phyloP scores from a whole-genome alignment of 169 alveolate genomes.

The Eimeria brunetti region DNA sequence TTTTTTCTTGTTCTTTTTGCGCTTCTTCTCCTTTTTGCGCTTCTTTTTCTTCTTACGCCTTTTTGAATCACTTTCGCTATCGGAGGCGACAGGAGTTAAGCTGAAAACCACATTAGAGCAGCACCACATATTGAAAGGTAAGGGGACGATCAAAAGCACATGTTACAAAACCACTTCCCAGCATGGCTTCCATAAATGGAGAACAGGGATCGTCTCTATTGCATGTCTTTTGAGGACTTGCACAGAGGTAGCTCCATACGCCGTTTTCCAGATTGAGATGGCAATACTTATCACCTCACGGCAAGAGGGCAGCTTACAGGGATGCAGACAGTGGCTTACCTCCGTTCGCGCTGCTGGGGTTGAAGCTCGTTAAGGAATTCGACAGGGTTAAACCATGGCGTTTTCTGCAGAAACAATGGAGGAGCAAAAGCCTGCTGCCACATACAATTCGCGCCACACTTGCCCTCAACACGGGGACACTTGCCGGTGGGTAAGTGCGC shows the following conservation, averaged over 20 bases:
- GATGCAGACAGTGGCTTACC: not conserved
- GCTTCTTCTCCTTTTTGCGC: conserved; percentile 22
- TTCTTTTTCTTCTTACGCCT: conserved; percentile 30
- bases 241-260: not conserved
- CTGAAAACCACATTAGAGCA: not conserved
- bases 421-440: not conserved
- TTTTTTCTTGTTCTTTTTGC: conserved; percentile 24
- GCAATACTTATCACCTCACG: not conserved
- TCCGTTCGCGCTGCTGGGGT: conserved; percentile 13
- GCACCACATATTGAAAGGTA: not conserved
- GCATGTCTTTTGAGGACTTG: not conserved
- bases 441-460: not conserved
- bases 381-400: conserved; percentile 73
- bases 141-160: not conserved
- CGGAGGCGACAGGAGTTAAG: conserved; percentile 71
- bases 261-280: not conserved
- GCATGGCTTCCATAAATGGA: not conserved
- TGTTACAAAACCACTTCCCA: not conserved
- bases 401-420: not conserved
- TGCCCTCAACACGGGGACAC: not conserved
- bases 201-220: not conserved
- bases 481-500: not conserved
- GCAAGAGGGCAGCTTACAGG: not conserved
- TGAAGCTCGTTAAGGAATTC: conserved; percentile 68
- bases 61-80: conserved; percentile 38